Base-by-base conservation (phyloP, 148 eudicot genomes). In the Dysphania ambrosioides region DNA sequence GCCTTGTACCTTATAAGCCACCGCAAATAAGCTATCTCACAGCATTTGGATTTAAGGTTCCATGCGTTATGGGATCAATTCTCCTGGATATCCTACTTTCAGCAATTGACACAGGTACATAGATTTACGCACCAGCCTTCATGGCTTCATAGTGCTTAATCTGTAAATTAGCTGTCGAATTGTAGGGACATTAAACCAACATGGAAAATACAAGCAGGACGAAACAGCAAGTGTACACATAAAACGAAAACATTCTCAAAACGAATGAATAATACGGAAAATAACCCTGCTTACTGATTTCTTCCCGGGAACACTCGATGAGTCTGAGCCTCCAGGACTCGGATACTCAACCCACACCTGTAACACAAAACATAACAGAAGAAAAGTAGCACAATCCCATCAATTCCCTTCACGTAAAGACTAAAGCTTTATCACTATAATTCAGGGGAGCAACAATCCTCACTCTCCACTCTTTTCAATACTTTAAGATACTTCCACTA, bases 1-100 rank as follows among this genome's bases (percentile, higher is more conserved):
- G 70, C 98, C 97, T 91, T 94, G 86, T 90, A 90, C 82, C 66
- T 88, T 71, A 94, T 96, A 84, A 94, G 98, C 76, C 97, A 91
- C 79, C 81, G 89, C 88, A 94, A 76, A 76, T 89, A 94, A 66
- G 82, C 85, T 70, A 94, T 94, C 82, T 94, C 98, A 75, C 98
- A 36, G 97, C 97, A 86, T 94, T 94, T n/a, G 98, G 97, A 79
- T 88, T 71, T 18, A 88, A 78, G 30, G 96, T 91, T 77, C 95
- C 97, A 64, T 90, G 85, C 49, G 98, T 97, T 78, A 94, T 94
- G 75, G 88, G 84, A 70, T 90, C 90, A 82, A 85, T 91, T 82
- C 98, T 90, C 83, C 68, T 89, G 65, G 93, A 88, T 73, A 94
- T 87, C 83, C 85, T 90, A 79, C 86, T 79, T 87, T 90, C 97